Conservation (phyloP, 2,329 filamentous ascomycete species). For the Phaeomoniella chlamydospora region DNA sequence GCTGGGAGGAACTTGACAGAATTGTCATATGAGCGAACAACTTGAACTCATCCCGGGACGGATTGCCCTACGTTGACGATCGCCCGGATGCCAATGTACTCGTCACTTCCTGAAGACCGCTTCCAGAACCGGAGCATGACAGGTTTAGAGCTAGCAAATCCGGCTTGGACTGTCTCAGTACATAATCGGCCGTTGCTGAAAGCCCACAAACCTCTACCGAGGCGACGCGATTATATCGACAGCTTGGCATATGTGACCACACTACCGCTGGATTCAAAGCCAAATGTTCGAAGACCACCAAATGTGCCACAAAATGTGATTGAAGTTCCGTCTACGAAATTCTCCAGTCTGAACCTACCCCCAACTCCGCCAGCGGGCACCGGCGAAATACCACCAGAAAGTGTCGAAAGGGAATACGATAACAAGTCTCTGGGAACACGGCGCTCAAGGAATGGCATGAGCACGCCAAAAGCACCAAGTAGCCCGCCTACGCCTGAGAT, state of each 20-base stretch:
- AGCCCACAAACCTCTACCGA: conserved; percentile 25
- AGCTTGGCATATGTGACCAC: conserved; percentile 1
- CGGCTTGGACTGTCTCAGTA: conserved; percentile 13
- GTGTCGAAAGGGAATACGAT: no score
- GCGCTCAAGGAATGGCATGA: conserved; percentile 12
- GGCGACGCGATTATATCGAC: conserved; percentile 15
- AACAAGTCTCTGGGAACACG: conserved; percentile 11
- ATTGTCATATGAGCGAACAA: background rate
- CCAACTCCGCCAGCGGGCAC: background rate
- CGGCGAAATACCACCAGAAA: background rate
- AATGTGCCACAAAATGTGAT: no score
- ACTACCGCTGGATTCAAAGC: background rate
- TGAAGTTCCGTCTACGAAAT: background rate
- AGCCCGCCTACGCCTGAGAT: conserved; percentile 63
- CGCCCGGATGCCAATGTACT: background rate
- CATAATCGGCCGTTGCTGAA: conserved; percentile 18
- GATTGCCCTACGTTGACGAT: background rate
- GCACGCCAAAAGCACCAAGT: conserved; percentile 49
- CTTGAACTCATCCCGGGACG: no score
- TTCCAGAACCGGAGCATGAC: conserved; percentile 14
- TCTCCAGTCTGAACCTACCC: conserved; percentile 10
- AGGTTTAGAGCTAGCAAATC: conserved; percentile 14
- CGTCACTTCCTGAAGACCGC: background rate
- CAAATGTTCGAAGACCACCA: no score
- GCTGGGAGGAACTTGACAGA: no score